A percentile compares a stretch with the other conserved stretches of the same genome.
Conservation (phyloP, 2,329 filamentous ascomycete species). For the Cercospora zeae-maydis region DNA sequence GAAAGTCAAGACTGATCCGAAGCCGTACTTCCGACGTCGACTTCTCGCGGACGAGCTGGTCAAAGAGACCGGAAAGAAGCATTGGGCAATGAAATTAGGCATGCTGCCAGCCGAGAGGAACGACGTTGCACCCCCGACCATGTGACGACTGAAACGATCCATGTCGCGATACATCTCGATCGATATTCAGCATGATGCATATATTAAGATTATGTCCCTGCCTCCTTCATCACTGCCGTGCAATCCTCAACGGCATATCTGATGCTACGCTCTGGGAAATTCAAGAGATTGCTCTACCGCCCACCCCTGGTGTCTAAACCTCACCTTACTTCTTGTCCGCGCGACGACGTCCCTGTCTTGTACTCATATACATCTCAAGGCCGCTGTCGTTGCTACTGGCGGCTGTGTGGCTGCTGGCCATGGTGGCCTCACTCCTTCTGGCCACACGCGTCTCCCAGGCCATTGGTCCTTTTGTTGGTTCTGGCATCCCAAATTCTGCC, state of each 20-base stretch:
- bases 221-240: conserved; percentile 9
- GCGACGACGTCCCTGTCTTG: conserved; percentile 17
- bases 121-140: conserved; percentile 12
- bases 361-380: conserved; percentile 38
- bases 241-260: not conserved
- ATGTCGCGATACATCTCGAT: not conserved
- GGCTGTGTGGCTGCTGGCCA: conserved; percentile 22
- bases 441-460: conserved; percentile 33
- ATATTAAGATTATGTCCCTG: conserved; percentile 15
- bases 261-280: not conserved
- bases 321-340: not conserved
- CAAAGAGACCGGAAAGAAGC: conserved; percentile 34
- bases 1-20: conserved; percentile 27
- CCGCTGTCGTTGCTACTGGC: conserved; percentile 34
- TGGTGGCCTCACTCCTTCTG: conserved; percentile 28
- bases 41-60: conserved; percentile 41
- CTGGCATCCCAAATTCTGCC: conserved; percentile 9
- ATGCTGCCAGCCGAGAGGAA: conserved; percentile 30
- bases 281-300: not conserved
- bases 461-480: conserved; percentile 21
- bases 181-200: not conserved
- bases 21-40: conserved; percentile 36
- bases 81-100: conserved; percentile 41
- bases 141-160: conserved; percentile 6
- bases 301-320: not conserved